These are phyloP conservation scores for Astraeus odoratus DNA, from an alignment of 768 basidiomycete species.

Conservation along the genomic window DNA sequence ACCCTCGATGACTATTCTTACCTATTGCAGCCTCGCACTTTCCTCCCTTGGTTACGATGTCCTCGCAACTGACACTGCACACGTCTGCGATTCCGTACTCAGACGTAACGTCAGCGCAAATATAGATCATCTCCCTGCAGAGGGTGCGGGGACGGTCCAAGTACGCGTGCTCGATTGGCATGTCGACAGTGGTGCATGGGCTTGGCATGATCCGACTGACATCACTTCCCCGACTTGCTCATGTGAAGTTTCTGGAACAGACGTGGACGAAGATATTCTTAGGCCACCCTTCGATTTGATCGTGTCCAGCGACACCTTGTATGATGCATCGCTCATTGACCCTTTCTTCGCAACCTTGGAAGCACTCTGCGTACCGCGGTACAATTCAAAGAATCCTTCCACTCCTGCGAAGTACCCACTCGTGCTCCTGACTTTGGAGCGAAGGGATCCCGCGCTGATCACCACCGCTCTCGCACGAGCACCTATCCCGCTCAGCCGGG, in stretches of 20 bases:
- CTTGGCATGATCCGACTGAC: conserved; percentile 37
- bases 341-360: conserved; percentile 69
- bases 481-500: conserved; percentile 48
- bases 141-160: conserved; percentile 41
- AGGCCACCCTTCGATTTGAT: conserved; percentile 69
- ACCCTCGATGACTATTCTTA: not conserved
- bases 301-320: conserved; percentile 79
- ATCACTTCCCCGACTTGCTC: conserved; percentile 26
- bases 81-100: conserved; percentile 60
- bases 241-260: conserved; percentile 12
- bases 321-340: conserved; percentile 48
- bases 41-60: conserved; percentile 68
- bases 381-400: not conserved
- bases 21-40: conserved; percentile 47
- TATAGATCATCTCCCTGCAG: conserved; percentile 17
- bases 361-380: conserved; percentile 29
- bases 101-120: conserved; percentile 54
- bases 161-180: conserved; percentile 70
- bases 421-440: conserved; percentile 57
- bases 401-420: conserved; percentile 1
- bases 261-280: conserved; percentile 17
- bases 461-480: conserved; percentile 54
- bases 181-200: conserved; percentile 47
- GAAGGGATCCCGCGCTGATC: conserved; percentile 64
- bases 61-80: conserved; percentile 65